Base-by-base conservation (phyloP, 2,329 filamentous ascomycete species). In the Cercospora brassicicola region DNA sequence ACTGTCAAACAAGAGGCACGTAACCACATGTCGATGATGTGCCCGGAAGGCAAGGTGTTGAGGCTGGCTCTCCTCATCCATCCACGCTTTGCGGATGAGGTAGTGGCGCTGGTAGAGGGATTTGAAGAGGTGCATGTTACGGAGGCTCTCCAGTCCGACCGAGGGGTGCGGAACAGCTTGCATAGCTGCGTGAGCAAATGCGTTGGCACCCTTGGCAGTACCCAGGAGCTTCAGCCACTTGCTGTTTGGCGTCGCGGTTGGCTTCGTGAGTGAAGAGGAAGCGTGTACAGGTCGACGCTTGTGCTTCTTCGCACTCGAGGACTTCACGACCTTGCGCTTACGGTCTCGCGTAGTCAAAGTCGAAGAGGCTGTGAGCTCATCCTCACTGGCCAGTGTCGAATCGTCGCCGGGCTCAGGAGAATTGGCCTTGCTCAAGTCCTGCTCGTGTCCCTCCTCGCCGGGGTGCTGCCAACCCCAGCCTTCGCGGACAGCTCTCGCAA, bases 381-480 rank as follows among this genome's bases (percentile, higher is more conserved):
- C 75, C 33, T 77, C 75, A 68, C 75, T 77, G 30, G 70, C 57
- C 23, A 72, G 45, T 10, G 68, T 69, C 33, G 68, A 68, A 9
- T 73, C 71, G 10, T 56, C 65, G 28, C 30, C 53, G 23, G 67
- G 60, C 36, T 76, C 75, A 3, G 73, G 70, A 18, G 74, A 71
- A 26, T 56, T 26, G 5, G 84, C 83, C 4, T 84, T 85, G 78
- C 91, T 92, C 59, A 97, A 80, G 77, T 99, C 94, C 67, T 88
- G 86, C 79, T 99, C 95, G 65, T 86, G 92, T 26, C 91, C 92
- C 63, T 91, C 87, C 3, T 74, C 72, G 23, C 77, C 76, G 0
- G 94, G 92, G 76, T 94, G 92, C 78, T 99, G 95, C 93, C 95
- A 99, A 13, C 94, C 95, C 95, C 95, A 99, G 13, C 95, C 95